These are phyloP conservation scores for Casaregolazyma suthepensis DNA, from an alignment of 1,139 yeast genomes.

Conservation along the genomic window DNA sequence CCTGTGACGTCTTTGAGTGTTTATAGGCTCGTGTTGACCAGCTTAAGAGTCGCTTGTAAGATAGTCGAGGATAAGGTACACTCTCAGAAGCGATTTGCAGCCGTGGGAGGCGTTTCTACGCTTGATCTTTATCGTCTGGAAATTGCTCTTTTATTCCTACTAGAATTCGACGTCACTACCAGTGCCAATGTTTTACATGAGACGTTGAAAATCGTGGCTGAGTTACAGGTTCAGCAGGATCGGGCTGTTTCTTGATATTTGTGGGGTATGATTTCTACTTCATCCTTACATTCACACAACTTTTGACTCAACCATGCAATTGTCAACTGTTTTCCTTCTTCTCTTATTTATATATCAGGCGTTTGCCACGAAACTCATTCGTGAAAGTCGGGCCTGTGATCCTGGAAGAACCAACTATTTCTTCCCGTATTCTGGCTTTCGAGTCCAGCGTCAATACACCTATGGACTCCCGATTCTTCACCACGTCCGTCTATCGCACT, in stretches of 20 bases:
- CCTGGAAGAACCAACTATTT: conserved; percentile 29
- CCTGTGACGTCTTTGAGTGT: conserved; percentile 39
- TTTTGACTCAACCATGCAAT: not conserved
- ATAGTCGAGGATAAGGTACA: conserved; percentile 47
- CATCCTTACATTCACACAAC: not conserved
- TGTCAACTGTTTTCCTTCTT: not conserved
- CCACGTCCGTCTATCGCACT: conserved; percentile 47
- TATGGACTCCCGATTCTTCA: conserved; percentile 41
- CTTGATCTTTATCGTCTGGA: conserved; percentile 44
- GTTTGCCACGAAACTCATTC: conserved; percentile 17
- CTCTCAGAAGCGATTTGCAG: conserved; percentile 45
- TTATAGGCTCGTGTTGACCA: conserved; percentile 45
- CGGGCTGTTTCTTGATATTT: not conserved
- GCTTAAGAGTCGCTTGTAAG: conserved; percentile 46
- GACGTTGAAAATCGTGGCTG: conserved; percentile 22
- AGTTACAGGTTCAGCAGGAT: conserved; percentile 18
- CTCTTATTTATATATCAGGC: conserved; percentile 1
- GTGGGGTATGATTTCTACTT: not conserved
- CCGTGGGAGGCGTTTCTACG: conserved; percentile 46
- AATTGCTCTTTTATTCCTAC: conserved; percentile 39
- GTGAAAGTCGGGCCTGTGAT: conserved; percentile 37
- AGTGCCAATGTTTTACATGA: conserved; percentile 27
- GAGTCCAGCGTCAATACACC: conserved; percentile 46
- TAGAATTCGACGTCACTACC: conserved; percentile 34
- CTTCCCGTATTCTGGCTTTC: conserved; percentile 55